Evolutionary conservation across 2,329 filamentous ascomycete species (phyloP).

Genomic region (Talaromyces sp.): DNA sequence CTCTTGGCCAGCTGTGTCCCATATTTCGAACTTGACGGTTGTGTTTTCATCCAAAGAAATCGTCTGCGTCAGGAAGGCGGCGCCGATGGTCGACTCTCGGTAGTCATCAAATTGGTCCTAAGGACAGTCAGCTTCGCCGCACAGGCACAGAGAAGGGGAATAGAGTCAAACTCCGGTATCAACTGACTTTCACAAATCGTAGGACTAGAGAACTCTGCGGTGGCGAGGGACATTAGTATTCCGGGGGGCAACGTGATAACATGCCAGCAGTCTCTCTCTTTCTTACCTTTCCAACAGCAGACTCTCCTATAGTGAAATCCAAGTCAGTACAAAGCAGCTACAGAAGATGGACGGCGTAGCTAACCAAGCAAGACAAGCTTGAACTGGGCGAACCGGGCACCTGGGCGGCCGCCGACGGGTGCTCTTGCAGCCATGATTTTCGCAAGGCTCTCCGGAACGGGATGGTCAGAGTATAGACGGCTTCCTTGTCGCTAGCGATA

Average conservation of each 20-base stretch:
- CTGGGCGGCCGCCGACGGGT: conserved; percentile 61
- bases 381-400: conserved; percentile 92
- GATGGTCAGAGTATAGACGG: not conserved
- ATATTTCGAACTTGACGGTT: conserved; percentile 99
- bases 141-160: not conserved
- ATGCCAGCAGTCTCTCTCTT: not conserved
- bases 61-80: conserved; percentile 97
- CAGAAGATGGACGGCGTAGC: conserved; percentile 23
- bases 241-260: not conserved
- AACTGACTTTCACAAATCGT: conserved; percentile 90
- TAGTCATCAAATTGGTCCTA: conserved; percentile 99
- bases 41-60: conserved; percentile 97
- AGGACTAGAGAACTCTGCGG: conserved; percentile 88
- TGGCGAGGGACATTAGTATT: conserved; percentile 9
- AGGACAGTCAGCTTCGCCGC: conserved; percentile 9
- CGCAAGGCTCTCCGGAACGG: conserved; percentile 20
- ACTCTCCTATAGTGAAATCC: conserved; percentile 64
- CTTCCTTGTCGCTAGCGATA: not conserved
- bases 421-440: conserved; percentile 75
- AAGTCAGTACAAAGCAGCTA: conserved; percentile 2
- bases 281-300: conserved; percentile 90
- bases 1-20: conserved; percentile 97
- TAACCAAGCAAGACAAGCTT: conserved; percentile 94
- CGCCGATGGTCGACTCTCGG: conserved; percentile 95
- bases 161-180: not conserved